A percentile compares a stretch with the other conserved stretches of the same genome.
These are phyloP conservation scores for Umbellularia californica DNA, from an alignment of 164 flowering plant genomes.

Conservation along the genomic window DNA sequence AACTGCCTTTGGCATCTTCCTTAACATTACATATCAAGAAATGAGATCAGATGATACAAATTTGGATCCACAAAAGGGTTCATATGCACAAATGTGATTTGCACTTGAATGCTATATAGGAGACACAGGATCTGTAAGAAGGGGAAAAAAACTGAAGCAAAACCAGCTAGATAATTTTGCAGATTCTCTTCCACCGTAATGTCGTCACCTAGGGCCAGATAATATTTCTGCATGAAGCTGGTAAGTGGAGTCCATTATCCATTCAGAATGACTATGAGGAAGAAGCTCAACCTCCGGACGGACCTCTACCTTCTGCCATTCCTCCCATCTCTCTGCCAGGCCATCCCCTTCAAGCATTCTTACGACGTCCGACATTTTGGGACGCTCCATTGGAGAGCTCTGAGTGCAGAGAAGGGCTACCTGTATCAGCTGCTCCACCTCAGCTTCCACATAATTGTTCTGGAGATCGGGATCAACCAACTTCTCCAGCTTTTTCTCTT, in stretches of 20 bases:
- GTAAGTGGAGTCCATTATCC: constrained; percentile 77
- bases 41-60: constrained; percentile 28
- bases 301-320: constrained; percentile 92
- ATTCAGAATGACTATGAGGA: constrained; percentile 60
- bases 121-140: neutral
- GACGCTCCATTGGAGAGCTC: constrained; percentile 86
- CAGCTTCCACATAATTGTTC: constrained; percentile 62
- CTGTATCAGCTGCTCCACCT: constrained; percentile 90
- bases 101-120: constrained; percentile 25
- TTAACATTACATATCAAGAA: constrained; percentile 16
- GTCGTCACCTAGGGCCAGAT: constrained; percentile 86
- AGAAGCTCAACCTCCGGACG: constrained; percentile 62
- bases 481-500: constrained; percentile 81
- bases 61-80: constrained; percentile 29
- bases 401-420: constrained; percentile 92
- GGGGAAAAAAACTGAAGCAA: neutral
- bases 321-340: constrained; percentile 96
- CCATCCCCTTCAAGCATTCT: constrained; percentile 98
- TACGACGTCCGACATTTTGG: constrained; percentile 95
- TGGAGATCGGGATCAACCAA: constrained; percentile 89
- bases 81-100: constrained; percentile 45
- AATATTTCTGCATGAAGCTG: constrained; percentile 79
- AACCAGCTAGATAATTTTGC: constrained; percentile 21
- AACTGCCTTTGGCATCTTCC: constrained; percentile 14
- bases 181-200: constrained; percentile 18